Conservation (phyloP, 1,284 basidiomycete genomes). For the Phylloboletellus chloephorus region DNA sequence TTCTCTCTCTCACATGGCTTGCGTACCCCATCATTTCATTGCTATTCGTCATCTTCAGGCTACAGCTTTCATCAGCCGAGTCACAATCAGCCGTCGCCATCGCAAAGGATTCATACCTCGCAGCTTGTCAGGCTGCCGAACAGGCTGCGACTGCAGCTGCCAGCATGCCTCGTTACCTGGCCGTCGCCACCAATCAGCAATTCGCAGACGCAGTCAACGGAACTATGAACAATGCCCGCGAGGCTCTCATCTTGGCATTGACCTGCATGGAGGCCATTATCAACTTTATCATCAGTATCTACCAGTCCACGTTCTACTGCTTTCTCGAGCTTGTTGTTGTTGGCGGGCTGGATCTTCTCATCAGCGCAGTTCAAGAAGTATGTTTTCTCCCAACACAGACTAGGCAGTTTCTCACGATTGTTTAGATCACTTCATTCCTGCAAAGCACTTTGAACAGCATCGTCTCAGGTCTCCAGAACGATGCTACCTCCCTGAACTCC, state of each 20-base stretch:
- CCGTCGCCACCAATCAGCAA: constrained; percentile 76
- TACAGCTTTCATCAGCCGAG: constrained; percentile 67
- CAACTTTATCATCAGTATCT: constrained; percentile 88
- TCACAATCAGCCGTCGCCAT: constrained; percentile 62
- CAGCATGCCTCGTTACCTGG: constrained; percentile 83
- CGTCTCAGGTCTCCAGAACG: constrained; percentile 64
- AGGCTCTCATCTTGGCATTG: constrained; percentile 65
- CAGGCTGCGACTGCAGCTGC: constrained; percentile 76
- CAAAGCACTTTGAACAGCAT: constrained; percentile 55
- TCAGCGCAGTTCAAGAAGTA: constrained; percentile 77
- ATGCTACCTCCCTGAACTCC: constrained; percentile 64
- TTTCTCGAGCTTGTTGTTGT: constrained; percentile 87
- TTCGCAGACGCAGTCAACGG: constrained; percentile 75
- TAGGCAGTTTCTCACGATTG: constrained; percentile 11
- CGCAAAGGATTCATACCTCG: constrained; percentile 67
- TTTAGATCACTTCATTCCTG: constrained; percentile 67
- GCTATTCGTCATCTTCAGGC: constrained; percentile 78
- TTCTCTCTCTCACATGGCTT: constrained; percentile 81
- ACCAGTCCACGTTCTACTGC: constrained; percentile 88
- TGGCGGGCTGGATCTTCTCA: constrained; percentile 75
- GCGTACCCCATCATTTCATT: constrained; percentile 83
- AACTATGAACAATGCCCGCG: constrained; percentile 72
- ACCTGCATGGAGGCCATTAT: constrained; percentile 83
- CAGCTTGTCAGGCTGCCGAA: constrained; percentile 81
- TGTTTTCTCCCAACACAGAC: constrained; percentile 23